Conservation (phyloP, 345 rosid genomes). For the Punica granatum region DNA sequence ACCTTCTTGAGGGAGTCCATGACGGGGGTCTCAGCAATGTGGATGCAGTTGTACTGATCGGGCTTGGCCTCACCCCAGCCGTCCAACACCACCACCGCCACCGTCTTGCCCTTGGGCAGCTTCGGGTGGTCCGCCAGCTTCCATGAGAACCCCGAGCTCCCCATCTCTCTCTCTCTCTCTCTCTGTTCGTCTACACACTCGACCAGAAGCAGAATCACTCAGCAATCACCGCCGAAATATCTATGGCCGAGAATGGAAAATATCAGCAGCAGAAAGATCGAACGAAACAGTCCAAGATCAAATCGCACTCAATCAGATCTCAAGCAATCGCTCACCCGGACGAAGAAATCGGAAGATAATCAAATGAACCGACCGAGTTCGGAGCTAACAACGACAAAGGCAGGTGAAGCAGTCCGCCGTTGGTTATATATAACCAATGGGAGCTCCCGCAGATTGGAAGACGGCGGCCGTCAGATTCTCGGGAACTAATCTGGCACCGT, state of each 20-base stretch:
- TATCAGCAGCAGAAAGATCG: background rate
- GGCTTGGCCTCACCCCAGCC: conserved; percentile 97
- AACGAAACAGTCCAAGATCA: background rate
- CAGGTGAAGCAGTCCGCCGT: background rate
- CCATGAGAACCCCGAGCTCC: conserved; percentile 41
- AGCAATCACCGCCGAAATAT: background rate
- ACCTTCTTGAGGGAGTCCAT: conserved; percentile 90
- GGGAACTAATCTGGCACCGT: background rate
- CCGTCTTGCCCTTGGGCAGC: conserved; percentile 67
- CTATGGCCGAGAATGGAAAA: background rate
- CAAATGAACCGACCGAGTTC: background rate
- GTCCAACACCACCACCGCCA: conserved; percentile 78
- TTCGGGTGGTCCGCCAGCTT: conserved; percentile 79
- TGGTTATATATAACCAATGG: conserved; percentile 3
- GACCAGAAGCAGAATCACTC: too few relatives aligned
- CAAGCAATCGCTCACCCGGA: background rate
- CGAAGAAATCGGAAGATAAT: background rate
- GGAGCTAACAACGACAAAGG: background rate
- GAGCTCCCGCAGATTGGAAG: conserved; percentile 1
- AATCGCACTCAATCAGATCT: background rate
- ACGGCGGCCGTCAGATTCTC: background rate
- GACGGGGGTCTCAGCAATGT: conserved; percentile 77
- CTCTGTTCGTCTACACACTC: too few relatives aligned
- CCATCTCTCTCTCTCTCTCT: conserved; percentile 28
- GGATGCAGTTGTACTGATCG: conserved; percentile 83